A percentile compares a stretch with the other conserved stretches of the same genome.
Evolutionary conservation across 192 early-diverging fungal species (phyloP).

Genomic region (Rhizoclosmatium globosum): DNA sequence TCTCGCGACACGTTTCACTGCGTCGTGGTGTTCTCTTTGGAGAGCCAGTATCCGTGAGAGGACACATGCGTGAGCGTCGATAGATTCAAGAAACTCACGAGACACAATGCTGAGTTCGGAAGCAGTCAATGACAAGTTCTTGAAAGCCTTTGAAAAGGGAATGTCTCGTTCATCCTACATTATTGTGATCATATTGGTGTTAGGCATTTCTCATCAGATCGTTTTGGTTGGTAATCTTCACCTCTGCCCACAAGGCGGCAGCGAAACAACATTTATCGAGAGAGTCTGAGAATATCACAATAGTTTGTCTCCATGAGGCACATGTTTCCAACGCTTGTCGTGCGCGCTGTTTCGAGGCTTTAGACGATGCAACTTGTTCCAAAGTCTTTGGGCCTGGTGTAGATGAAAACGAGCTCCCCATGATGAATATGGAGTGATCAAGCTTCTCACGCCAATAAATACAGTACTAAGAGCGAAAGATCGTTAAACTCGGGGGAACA

Average conservation of each 20-base stretch:
- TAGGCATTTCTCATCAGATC: too few species aligned
- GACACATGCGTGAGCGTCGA: constrained; percentile 15
- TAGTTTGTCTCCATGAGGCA: background rate
- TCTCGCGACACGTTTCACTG: constrained; percentile 2
- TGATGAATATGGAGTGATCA: background rate
- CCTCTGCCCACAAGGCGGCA: constrained; percentile 37
- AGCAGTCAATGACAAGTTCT: constrained; percentile 23
- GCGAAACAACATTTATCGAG: constrained; percentile 17
- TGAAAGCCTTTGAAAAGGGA: constrained; percentile 33
- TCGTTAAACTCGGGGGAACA: too few species aligned
- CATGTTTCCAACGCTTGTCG: background rate
- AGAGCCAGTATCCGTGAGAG: constrained; percentile 24
- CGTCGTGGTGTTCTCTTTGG: constrained; percentile 35
- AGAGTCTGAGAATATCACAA: constrained; percentile 21
- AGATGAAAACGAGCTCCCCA: background rate
- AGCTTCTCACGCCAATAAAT: background rate
- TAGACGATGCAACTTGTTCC: constrained; percentile 12
- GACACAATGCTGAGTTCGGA: constrained; percentile 24
- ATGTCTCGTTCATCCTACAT: constrained; percentile 39
- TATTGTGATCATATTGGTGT: too few species aligned
- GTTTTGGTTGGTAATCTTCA: background rate
- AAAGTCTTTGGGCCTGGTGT: background rate
- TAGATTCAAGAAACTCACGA: constrained; percentile 12
- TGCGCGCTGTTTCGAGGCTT: background rate
- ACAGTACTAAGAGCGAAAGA: too few species aligned